Percentiles rank a stretch among this genome's conserved stretches.
These are phyloP conservation scores for Kwoniella sp. DNA, from an alignment of 768 basidiomycete genomes.

Conservation along the genomic window DNA sequence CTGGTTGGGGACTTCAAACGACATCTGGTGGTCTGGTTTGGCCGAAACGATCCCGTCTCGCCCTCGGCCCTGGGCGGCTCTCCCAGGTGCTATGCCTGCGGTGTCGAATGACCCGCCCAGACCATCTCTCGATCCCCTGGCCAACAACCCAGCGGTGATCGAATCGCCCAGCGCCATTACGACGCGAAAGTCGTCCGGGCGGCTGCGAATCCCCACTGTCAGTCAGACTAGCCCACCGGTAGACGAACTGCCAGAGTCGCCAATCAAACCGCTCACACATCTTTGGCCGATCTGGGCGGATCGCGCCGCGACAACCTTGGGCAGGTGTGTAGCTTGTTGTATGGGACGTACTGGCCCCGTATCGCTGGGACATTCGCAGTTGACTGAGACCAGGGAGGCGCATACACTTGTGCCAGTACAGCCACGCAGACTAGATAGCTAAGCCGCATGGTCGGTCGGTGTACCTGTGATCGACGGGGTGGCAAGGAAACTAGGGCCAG, in stretches of 20 bases:
- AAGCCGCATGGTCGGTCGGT: no score
- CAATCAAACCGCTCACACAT: slow-evolving; percentile 27
- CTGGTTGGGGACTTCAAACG: no score
- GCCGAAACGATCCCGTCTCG: no score
- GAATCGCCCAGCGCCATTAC: slow-evolving; percentile 50
- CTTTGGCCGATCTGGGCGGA: slow-evolving; percentile 17
- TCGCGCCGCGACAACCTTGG: slow-evolving; percentile 7
- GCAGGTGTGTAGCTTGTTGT: slow-evolving; percentile 20
- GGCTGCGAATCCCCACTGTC: slow-evolving; percentile 18
- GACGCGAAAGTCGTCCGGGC: slow-evolving; percentile 49
- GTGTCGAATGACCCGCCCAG: no score
- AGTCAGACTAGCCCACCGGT: background rate
- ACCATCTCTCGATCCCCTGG: slow-evolving; percentile 20
- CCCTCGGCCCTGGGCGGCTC: no score
- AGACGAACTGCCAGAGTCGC: background rate
- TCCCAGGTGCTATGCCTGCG: no score
- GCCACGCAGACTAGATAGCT: no score
- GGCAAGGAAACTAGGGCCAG: no score
- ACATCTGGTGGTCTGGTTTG: background rate
- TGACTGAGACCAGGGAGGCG: no score
- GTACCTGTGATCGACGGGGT: no score
- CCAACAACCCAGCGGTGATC: slow-evolving; percentile 48
- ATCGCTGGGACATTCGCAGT: no score
- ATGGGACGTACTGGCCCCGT: slow-evolving; percentile 27
- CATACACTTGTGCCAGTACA: no score